Percentiles rank a stretch among this genome's conserved stretches.
These are phyloP conservation scores for Nemania sp. DNA, from an alignment of 2,329 filamentous ascomycete species.

Conservation along the genomic window DNA sequence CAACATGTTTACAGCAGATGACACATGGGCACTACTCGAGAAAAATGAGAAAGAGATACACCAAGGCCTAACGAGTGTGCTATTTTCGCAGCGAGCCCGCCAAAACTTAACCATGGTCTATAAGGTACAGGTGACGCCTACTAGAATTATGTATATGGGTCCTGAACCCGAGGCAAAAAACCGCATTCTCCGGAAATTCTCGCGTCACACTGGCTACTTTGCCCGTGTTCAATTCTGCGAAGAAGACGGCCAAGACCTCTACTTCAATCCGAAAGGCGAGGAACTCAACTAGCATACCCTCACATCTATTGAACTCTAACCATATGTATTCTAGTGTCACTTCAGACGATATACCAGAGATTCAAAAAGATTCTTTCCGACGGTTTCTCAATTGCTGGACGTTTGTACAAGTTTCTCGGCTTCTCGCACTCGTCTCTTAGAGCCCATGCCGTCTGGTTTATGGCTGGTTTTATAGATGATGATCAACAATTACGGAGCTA, in stretches of 20 bases:
- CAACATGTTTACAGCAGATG: slow-evolving; percentile 40
- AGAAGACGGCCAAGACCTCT: slow-evolving; percentile 68
- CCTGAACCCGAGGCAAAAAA: slow-evolving; percentile 71
- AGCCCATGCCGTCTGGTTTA: slow-evolving; percentile 70
- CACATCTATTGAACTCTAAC: not conserved
- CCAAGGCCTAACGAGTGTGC: slow-evolving; percentile 29
- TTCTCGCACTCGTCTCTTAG: slow-evolving; percentile 81
- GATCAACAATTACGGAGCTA: slow-evolving; percentile 41
- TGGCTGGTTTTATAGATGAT: slow-evolving; percentile 50
- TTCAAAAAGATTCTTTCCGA: slow-evolving; percentile 63
- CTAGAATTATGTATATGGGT: slow-evolving; percentile 58
- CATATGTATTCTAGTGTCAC: slow-evolving; percentile 39
- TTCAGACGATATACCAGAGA: slow-evolving; percentile 56
- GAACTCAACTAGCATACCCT: too few relatives aligned
- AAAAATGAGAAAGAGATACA: slow-evolving; percentile 47
- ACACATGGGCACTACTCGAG: slow-evolving; percentile 42
- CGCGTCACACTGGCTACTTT: slow-evolving; percentile 63
- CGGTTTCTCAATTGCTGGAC: slow-evolving; percentile 66
- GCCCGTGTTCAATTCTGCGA: slow-evolving; percentile 74
- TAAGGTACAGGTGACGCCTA: slow-evolving; percentile 62
- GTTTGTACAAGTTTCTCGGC: slow-evolving; percentile 68
- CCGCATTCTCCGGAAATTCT: slow-evolving; percentile 69
- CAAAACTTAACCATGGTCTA: slow-evolving; percentile 55
- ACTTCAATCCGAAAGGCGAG: slow-evolving; percentile 54
- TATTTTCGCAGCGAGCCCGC: slow-evolving; percentile 36